These are phyloP conservation scores for Phytopythium kandeliae DNA, from an alignment of 352 stramenopile species.

Conservation along the genomic window DNA sequence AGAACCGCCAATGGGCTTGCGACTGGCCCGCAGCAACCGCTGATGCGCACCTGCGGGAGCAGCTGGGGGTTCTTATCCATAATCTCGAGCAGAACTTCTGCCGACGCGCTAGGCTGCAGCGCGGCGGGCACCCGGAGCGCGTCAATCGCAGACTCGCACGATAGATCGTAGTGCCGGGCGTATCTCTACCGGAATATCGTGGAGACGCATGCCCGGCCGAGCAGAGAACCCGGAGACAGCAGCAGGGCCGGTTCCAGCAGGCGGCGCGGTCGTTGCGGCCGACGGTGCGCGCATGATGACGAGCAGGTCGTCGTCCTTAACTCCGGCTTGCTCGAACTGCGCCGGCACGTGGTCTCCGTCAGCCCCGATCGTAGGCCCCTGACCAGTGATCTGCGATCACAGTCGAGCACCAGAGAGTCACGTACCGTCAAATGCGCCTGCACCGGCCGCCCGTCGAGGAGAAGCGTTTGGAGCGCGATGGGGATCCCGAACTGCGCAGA, in stretches of 20 bases:
- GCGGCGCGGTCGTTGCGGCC: conserved; percentile 6
- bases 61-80: conserved; percentile 79
- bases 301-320: conserved; percentile 70
- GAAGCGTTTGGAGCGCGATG: conserved; percentile 38
- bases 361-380: not conserved
- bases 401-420: too few species aligned
- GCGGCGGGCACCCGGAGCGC: not conserved
- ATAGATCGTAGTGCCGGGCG: too few species aligned
- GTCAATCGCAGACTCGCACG: not conserved
- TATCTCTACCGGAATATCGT: conserved; percentile 66
- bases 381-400: too few species aligned
- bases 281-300: conserved; percentile 49
- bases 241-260: conserved; percentile 6
- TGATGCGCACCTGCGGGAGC: conserved; percentile 36
- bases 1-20: not conserved
- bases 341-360: not conserved
- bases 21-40: not conserved
- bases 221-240: conserved; percentile 24
- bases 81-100: conserved; percentile 76
- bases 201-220: conserved; percentile 62
- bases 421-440: conserved; percentile 46
- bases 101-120: conserved; percentile 46
- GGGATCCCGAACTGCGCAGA: conserved; percentile 58
- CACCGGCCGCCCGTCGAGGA: conserved; percentile 57
- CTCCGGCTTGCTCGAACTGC: conserved; percentile 64